Percentiles rank a stretch among this genome's conserved stretches.
These are phyloP conservation scores for Monosporascus sp. DNA, from an alignment of 2,329 filamentous ascomycete species.

Conservation along the genomic window DNA sequence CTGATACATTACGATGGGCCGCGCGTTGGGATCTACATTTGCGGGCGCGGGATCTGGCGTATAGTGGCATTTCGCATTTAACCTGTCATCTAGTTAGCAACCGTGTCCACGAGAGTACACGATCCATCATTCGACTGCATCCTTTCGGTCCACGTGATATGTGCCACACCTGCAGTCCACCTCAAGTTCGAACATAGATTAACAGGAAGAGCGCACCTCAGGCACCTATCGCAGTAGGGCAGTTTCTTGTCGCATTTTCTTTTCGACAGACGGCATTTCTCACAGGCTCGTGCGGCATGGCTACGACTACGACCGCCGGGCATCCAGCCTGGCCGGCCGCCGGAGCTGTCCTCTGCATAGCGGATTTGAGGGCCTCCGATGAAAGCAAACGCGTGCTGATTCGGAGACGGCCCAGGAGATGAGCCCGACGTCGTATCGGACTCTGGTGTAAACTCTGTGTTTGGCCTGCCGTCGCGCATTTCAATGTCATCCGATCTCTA, in stretches of 20 bases:
- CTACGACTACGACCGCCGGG: neutral
- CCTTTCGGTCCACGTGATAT: constrained; percentile 8
- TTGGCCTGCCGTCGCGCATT: neutral
- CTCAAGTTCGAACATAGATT: neutral
- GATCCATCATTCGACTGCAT: too few relatives aligned
- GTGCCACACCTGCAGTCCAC: neutral
- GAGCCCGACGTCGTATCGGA: constrained; percentile 21
- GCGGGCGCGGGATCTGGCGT: constrained; percentile 20
- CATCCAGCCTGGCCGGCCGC: constrained; percentile 4
- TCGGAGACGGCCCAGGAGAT: constrained; percentile 19
- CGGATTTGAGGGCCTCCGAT: constrained; percentile 5
- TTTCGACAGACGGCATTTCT: constrained; percentile 29
- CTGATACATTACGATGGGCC: constrained; percentile 24
- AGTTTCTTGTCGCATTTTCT: constrained; percentile 29
- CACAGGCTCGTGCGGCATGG: constrained; percentile 25
- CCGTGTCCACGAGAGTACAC: too few relatives aligned
- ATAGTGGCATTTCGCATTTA: constrained; percentile 29
- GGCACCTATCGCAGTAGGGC: constrained; percentile 26
- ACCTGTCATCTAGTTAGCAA: constrained; percentile 9
- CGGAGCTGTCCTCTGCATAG: constrained; percentile 6
- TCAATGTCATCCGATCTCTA: constrained; percentile 1
- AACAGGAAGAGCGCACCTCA: constrained; percentile 17
- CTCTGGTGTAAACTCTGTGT: constrained; percentile 13
- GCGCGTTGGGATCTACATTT: constrained; percentile 16
- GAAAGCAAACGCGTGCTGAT: constrained; percentile 8